phyloP scores from a whole-genome alignment of 106 monocot species.

The Gastrodia elata region DNA sequence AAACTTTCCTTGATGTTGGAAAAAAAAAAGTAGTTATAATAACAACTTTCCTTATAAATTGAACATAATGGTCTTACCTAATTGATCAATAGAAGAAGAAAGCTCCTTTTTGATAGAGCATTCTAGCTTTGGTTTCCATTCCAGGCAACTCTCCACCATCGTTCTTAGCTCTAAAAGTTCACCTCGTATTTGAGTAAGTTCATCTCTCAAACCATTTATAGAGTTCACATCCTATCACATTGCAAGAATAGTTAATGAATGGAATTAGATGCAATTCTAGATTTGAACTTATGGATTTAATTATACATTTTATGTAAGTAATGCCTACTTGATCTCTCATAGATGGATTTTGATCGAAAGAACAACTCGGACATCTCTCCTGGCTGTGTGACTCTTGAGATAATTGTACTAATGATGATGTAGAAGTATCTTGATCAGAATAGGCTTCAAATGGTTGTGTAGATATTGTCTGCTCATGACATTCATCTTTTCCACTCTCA shows the following conservation, averaged over 20 bases:
- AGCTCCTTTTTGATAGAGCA: constrained; percentile 35
- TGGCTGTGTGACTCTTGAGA: too few relatives aligned
- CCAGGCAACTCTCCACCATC: constrained; percentile 46
- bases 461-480: constrained; percentile 12
- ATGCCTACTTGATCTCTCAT: constrained; percentile 15
- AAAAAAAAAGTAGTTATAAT: background rate
- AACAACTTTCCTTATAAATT: background rate
- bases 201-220: constrained; percentile 27
- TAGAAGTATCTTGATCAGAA: constrained; percentile 20
- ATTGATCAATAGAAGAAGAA: constrained; percentile 26
- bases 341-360: constrained; percentile 16
- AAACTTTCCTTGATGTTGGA: too few relatives aligned
- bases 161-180: constrained; percentile 38
- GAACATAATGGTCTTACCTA: constrained; percentile 3
- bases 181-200: constrained; percentile 29
- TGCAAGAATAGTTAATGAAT: background rate
- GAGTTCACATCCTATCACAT: constrained; percentile 26
- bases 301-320: background rate
- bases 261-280: background rate
- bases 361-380: too few relatives aligned
- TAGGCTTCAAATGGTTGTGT: constrained; percentile 13
- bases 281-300: too few relatives aligned
- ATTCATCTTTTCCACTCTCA: constrained; percentile 19
- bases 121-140: constrained; percentile 36
- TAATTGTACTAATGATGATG: too few relatives aligned